phyloP scores from a whole-genome alignment of 2,329 filamentous ascomycete genomes.

The Curvularia verruculosa region DNA sequence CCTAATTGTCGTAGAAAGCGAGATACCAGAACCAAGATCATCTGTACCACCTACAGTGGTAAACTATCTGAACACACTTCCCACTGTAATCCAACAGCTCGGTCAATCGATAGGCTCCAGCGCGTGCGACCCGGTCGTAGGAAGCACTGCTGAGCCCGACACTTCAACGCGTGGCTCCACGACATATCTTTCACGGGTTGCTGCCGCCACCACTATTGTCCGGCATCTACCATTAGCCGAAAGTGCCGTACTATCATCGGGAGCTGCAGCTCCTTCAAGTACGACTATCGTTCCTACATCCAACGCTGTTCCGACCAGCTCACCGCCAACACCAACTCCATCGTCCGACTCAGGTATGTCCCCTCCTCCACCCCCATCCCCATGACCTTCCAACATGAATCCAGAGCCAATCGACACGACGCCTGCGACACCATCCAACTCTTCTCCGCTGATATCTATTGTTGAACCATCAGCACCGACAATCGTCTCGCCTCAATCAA shows the following conservation, averaged over 20 bases:
- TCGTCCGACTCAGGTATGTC: conserved; percentile 15
- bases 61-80: conserved; percentile 37
- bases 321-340: conserved; percentile 12
- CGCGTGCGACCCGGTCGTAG: conserved; percentile 44
- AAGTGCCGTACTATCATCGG: not conserved
- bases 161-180: conserved; percentile 17
- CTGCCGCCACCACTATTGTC: conserved; percentile 5
- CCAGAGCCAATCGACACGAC: conserved; percentile 15
- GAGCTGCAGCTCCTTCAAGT: conserved; percentile 11
- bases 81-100: conserved; percentile 40
- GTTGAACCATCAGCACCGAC: conserved; percentile 1
- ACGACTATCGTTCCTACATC: conserved; percentile 6
- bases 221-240: conserved; percentile 1
- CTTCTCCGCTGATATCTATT: conserved; percentile 12
- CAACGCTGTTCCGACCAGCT: conserved; percentile 1
- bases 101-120: conserved; percentile 31
- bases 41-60: conserved; percentile 38
- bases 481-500: conserved; percentile 25
- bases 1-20: conserved; percentile 28
- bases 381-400: conserved; percentile 21
- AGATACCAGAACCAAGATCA: conserved; percentile 27
- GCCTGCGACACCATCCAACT: conserved; percentile 15
- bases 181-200: conserved; percentile 11
- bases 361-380: conserved; percentile 15
- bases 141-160: not conserved